These are phyloP conservation scores for Cystobasidium tubakii DNA, from an alignment of 768 basidiomycete species.

Conservation along the genomic window DNA sequence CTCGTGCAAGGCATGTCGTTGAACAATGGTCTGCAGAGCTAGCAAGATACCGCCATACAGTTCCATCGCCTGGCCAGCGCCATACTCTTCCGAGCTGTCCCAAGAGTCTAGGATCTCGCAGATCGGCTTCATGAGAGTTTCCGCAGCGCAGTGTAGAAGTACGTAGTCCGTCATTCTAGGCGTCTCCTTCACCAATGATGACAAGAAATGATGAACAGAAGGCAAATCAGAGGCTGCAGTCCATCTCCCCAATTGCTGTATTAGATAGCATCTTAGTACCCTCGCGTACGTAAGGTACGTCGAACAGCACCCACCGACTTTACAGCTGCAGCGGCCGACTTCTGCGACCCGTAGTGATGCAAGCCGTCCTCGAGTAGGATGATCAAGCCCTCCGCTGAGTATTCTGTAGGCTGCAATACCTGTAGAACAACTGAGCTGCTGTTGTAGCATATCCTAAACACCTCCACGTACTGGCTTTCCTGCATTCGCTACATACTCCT, in stretches of 20 bases:
- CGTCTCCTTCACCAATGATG: not conserved
- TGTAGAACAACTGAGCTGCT: not conserved
- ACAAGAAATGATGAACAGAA: not conserved
- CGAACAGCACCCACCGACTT: not conserved
- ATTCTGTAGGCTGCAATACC: not conserved
- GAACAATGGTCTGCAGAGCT: not conserved
- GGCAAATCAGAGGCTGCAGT: constrained; percentile 12
- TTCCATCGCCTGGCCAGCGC: constrained; percentile 20
- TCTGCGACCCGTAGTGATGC: not conserved
- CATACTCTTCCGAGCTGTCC: constrained; percentile 16
- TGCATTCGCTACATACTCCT: not conserved
- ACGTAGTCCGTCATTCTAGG: constrained; percentile 13
- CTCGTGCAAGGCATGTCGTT: not conserved
- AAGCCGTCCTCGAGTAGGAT: not conserved
- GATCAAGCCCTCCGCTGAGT: not conserved
- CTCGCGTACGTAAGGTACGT: not conserved
- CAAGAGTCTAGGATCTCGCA: constrained; percentile 1
- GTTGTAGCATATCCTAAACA: not conserved
- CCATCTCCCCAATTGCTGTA: constrained; percentile 2
- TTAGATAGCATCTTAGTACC: not conserved
- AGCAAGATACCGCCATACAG: constrained; percentile 15
- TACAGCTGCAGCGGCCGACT: not conserved
- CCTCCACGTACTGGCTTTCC: not conserved
- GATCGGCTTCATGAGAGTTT: not conserved
- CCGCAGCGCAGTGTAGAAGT: not conserved